phyloP scores from a whole-genome alignment of 2,329 filamentous ascomycete species.

The Sporothrix luriei region DNA sequence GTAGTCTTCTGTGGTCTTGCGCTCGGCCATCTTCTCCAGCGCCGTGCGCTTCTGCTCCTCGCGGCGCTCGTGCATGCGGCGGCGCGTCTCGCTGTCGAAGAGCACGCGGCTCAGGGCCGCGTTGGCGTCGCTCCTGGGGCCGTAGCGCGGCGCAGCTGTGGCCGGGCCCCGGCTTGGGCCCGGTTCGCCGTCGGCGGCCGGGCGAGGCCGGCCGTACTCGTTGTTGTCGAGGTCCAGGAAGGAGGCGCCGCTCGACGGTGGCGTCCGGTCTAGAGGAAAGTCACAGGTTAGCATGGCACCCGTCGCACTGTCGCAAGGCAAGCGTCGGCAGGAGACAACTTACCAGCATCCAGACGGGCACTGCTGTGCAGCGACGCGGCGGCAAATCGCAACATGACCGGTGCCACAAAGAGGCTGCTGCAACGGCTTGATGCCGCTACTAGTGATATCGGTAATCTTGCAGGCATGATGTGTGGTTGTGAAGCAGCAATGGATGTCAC shows the following conservation, averaged over 20 bases:
- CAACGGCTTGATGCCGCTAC: conserved; percentile 19
- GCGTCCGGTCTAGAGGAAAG: background rate
- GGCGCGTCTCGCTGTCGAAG: conserved; percentile 33
- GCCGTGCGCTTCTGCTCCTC: conserved; percentile 39
- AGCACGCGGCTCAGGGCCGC: conserved; percentile 33
- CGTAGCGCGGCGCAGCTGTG: background rate
- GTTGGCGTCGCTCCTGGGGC: conserved; percentile 18
- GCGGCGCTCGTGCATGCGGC: conserved; percentile 28
- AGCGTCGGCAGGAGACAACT: background rate
- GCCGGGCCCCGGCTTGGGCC: background rate
- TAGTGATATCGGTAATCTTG: conserved; percentile 32
- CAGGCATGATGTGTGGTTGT: conserved; percentile 34
- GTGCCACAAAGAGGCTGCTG: conserved; percentile 9
- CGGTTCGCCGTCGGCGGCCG: background rate
- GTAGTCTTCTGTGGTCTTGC: conserved; percentile 55
- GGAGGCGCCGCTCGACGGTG: conserved; percentile 32
- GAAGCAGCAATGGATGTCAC: conserved; percentile 21
- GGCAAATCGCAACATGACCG: conserved; percentile 31
- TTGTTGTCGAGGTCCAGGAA: conserved; percentile 34
- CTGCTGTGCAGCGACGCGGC: conserved; percentile 32
- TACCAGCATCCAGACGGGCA: conserved; percentile 29
- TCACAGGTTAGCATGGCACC: background rate
- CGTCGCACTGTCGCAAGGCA: background rate
- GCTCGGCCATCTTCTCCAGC: conserved; percentile 47
- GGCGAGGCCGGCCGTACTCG: background rate